Percentiles rank a stretch among this genome's conserved stretches.
Conservation (phyloP, 176 grass and related monocot species). For the Aegilops umbellulata region DNA sequence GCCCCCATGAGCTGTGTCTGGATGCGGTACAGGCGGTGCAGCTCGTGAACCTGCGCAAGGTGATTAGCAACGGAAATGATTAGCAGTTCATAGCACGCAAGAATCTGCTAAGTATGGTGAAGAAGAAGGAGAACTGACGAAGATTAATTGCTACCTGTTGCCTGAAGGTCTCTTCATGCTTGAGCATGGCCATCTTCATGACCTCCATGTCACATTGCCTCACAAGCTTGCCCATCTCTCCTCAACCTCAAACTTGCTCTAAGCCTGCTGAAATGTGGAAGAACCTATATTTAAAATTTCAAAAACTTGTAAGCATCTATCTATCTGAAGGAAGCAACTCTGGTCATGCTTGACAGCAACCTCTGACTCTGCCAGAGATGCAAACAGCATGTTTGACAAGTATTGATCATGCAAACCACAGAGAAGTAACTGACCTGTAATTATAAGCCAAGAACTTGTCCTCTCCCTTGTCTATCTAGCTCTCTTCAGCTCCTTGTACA, state of each 20-base stretch:
- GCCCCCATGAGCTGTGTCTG: constrained; percentile 77
- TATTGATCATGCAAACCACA: neutral
- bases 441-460: neutral
- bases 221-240: constrained; percentile 53
- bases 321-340: neutral
- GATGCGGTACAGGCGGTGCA: constrained; percentile 74
- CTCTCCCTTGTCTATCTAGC: neutral
- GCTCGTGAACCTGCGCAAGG: constrained; percentile 51
- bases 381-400: neutral
- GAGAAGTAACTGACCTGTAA: constrained; percentile 25
- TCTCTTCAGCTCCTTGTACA: neutral
- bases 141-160: constrained; percentile 44
- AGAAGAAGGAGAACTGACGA: neutral
- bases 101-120: neutral
- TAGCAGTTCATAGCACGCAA: neutral
- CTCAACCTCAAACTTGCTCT: constrained; percentile 18
- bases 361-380: neutral
- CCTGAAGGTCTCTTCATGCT: constrained; percentile 84
- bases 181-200: constrained; percentile 91
- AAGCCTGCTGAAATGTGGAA: constrained; percentile 1
- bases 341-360: neutral
- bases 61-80: neutral
- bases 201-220: constrained; percentile 73
- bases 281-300: neutral
- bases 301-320: neutral